Percentiles rank a stretch among this genome's conserved stretches.
These are phyloP conservation scores for Metahyphopichia silvanorum DNA, from an alignment of 805 yeast genomes.

Conservation along the genomic window DNA sequence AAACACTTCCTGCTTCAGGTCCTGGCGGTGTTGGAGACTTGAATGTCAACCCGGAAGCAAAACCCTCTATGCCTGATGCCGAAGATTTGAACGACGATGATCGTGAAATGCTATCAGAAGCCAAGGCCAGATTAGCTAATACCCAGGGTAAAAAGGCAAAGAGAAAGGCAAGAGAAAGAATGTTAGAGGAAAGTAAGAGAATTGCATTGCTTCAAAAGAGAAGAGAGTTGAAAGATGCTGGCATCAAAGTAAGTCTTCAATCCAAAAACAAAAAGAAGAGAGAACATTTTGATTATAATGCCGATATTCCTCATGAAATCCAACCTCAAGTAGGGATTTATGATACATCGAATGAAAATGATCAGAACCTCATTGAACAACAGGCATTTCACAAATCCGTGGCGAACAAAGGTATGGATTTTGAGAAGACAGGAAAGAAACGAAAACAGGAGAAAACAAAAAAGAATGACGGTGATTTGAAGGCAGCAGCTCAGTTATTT, in stretches of 20 bases:
- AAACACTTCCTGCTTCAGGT: slow-evolving; percentile 44
- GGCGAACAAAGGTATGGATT: slow-evolving; percentile 41
- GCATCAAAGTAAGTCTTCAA: slow-evolving; percentile 52
- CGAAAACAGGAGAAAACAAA: slow-evolving; percentile 14
- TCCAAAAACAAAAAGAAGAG: slow-evolving; percentile 51
- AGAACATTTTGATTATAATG: slow-evolving; percentile 75
- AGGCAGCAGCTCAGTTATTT: slow-evolving; percentile 21
- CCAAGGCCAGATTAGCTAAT: slow-evolving; percentile 84
- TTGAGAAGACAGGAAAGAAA: slow-evolving; percentile 27
- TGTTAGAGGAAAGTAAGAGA: slow-evolving; percentile 74
- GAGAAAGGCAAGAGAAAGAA: slow-evolving; percentile 79
- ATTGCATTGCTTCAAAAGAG: slow-evolving; percentile 76
- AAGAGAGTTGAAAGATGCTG: slow-evolving; percentile 79
- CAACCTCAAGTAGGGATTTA: slow-evolving; percentile 65
- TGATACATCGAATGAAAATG: slow-evolving; percentile 61
- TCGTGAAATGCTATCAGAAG: slow-evolving; percentile 90
- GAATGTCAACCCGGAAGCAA: slow-evolving; percentile 72
- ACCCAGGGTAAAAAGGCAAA: slow-evolving; percentile 95
- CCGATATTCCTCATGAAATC: slow-evolving; percentile 78
- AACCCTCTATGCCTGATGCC: slow-evolving; percentile 79
- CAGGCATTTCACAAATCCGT: slow-evolving; percentile 43
- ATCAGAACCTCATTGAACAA: slow-evolving; percentile 33
- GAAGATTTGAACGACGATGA: slow-evolving; percentile 84
- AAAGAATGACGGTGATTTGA: slow-evolving; percentile 12
- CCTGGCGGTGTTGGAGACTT: slow-evolving; percentile 47